Evolutionary conservation across 2,329 filamentous ascomycete genomes (phyloP), one percentile per base, ranked within the genome.

Genomic region (Trichoderma sp.): DNA sequence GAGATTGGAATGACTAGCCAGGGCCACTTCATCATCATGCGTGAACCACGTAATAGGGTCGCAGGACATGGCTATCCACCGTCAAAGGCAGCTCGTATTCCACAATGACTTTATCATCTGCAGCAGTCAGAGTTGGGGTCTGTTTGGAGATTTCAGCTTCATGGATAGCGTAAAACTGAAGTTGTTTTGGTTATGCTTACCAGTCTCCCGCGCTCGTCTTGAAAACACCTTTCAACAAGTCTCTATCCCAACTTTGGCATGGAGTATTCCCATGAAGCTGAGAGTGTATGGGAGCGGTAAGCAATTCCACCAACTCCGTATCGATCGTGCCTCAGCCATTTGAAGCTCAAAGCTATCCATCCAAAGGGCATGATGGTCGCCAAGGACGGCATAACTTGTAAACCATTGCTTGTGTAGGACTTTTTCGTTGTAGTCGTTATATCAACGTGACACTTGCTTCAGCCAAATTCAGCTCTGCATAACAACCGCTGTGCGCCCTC

Each of bases 1-100:
- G 52, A 65, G 62, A 37, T 47, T 64, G 35, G 8, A 33, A 65
- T 19, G 31, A 4, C 49, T 37, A 56, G 61, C 31, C 53, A 31
- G 13, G 27, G 29, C 53, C 60, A 63, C 49, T 31, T 27, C 40
- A 56, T 37, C 61, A 21, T n/a, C 10, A 24, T 33, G 61, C 61
- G 33, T 40, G 40, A 19, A 43, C 35, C 53, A 56, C 53, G 8
- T 57, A 64, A 40, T 31, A 31, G 19, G 16, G 4, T 6, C 13
- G 61, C 33, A n/a, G 2, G 33, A 3, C 49, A 29, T 24, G 4
- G 43, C 47, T 24, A 40, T 64, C 27, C 49, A 56, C 13, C 13
- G 14, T 29, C 8, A n/a, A 29, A 29, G 7, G 52, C 16, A 24
- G 11, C 16, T 31, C 33, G 61, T 55, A 19, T 63, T 24, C 19